Evolutionary conservation across 2,329 filamentous ascomycete species (phyloP).

Genomic region (Talaromyces marneffei): DNA sequence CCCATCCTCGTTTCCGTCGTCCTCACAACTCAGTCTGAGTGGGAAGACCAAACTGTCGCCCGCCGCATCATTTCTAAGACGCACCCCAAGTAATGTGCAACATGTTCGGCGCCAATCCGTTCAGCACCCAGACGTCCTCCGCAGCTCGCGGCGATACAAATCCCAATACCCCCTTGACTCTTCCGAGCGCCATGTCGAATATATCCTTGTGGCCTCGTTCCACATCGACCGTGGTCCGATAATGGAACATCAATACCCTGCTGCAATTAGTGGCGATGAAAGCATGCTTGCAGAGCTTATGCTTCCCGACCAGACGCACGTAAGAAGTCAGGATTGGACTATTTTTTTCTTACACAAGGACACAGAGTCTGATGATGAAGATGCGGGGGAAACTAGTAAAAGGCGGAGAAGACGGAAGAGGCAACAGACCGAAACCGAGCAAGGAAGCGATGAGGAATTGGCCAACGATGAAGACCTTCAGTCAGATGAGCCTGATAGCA

Average conservation of each 20-base stretch:
- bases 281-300: constrained; percentile 98
- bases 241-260: constrained; percentile 97
- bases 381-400: constrained; percentile 45
- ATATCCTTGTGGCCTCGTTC: constrained; percentile 94
- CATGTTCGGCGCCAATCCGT: constrained; percentile 34
- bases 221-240: constrained; percentile 93
- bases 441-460: constrained; percentile 43
- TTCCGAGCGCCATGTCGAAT: constrained; percentile 91
- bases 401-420: constrained; percentile 25
- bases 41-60: constrained; percentile 53
- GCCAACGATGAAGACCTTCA: constrained; percentile 49
- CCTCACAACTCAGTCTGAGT: constrained; percentile 40
- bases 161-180: constrained; percentile 72
- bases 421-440: constrained; percentile 25
- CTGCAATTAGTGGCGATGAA: constrained; percentile 92
- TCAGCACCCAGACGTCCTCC: constrained; percentile 40
- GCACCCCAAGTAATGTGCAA: constrained; percentile 44
- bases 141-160: constrained; percentile 50
- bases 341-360: constrained; percentile 99
- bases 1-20: constrained; percentile 11
- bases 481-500: constrained; percentile 47
- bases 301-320: constrained; percentile 93
- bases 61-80: constrained; percentile 53
- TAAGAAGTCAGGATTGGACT: constrained; percentile 95
- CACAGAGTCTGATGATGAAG: constrained; percentile 71